Base-by-base conservation (phyloP, 2,329 filamentous ascomycete species). In the Cladophialophora bantiana region DNA sequence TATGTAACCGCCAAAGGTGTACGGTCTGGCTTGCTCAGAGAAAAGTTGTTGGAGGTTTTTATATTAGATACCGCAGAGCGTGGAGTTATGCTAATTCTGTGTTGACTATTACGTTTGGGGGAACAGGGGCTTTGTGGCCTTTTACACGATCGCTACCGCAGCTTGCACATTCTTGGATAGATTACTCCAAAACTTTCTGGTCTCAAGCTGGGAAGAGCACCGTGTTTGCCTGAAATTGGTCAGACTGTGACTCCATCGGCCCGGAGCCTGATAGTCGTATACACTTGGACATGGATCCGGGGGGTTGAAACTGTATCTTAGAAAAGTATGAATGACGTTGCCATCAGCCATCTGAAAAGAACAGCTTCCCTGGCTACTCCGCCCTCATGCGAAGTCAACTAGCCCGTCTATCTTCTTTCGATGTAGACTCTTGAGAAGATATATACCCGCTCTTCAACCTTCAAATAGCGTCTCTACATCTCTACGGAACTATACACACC, bases 121-220 rank as follows among this genome's bases (percentile, higher is more conserved):
- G 31, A 12, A 20, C 15, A 3, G 3, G 13, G 3, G 26, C 26
- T n/a, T 36, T 55, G 12, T 35, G 18, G 34, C 13, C 4, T 26
- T 36, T 15, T 50, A 7, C 57, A 59, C 57, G 40, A 40, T 59
- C 57, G 31, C 34, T 59, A 59, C 57, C 57, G 32, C 57, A 31
- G 20, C 10, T 50, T 50, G 18, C 42, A 50, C 45, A 31, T 15
- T 50, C 26, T 20, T 50, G 13, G 45, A 50, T 12, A 31, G 20
- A 3, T 26, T 26, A 31, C 20, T 26, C 18, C 18, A 12, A 50
- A 26, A 18, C 45, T 31, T 31, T 50, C 3, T 50, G 45, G 20
- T 50, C 9, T 31, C 20, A 12, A 26, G 10, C 2, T 50, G 45
- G 18, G 45, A 50, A 18, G 42, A 50, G 12, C 9, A 31, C 3